Conservation (phyloP, 2,329 filamentous ascomycete species). For the Pseudocercospora eumusae region DNA sequence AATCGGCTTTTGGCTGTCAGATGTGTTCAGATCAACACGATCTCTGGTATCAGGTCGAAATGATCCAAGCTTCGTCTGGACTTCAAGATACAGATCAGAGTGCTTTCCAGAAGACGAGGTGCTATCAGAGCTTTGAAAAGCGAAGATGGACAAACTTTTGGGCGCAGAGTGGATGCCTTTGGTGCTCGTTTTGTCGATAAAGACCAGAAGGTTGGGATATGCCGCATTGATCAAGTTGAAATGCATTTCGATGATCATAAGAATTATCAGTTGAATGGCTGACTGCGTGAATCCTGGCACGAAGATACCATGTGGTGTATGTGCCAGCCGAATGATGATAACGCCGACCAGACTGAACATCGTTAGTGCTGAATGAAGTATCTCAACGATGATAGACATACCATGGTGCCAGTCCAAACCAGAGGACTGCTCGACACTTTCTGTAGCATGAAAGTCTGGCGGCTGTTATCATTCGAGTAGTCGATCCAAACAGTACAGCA, state of each 20-base stretch:
- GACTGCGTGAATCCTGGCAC: neutral
- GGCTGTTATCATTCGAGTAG: slow-evolving; percentile 4
- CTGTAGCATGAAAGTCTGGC: slow-evolving; percentile 3
- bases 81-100: neutral
- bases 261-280: neutral
- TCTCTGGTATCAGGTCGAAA: neutral
- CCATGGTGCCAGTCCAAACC: slow-evolving; percentile 4
- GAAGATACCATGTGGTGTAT: neutral
- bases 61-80: neutral
- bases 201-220: slow-evolving; percentile 10
- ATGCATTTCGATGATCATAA: slow-evolving; percentile 12
- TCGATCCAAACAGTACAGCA: slow-evolving; percentile 8
- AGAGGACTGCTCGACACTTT: slow-evolving; percentile 9
- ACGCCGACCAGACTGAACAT: neutral
- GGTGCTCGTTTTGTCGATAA: slow-evolving; percentile 11
- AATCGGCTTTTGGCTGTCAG: neutral
- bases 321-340: neutral
- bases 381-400: neutral
- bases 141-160: neutral
- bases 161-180: slow-evolving; percentile 3
- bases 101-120: neutral
- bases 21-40: neutral
- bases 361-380: neutral
- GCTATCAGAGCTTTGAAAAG: neutral
- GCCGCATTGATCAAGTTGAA: slow-evolving; percentile 14